Base-by-base conservation (phyloP, 2,329 filamentous ascomycete genomes). In the Epichloe coenophiala region DNA sequence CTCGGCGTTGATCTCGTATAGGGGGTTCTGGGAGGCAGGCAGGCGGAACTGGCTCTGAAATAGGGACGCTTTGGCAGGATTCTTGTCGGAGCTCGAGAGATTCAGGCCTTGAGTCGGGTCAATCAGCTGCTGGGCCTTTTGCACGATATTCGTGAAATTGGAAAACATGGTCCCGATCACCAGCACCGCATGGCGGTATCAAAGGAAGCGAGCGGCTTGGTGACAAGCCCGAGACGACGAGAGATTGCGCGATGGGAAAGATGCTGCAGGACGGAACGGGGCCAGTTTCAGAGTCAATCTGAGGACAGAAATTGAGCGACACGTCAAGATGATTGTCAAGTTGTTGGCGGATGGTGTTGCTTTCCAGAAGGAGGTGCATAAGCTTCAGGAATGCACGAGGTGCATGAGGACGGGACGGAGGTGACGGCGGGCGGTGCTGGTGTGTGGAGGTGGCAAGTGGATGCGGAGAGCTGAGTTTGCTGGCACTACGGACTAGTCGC, bases 21-120 rank as follows among this genome's bases (percentile, higher is more conserved):
- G 78, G 51, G 93, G 93, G 55, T 86, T 90, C 70, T 98, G 91
- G 39, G 88, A 85, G 63, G 88, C 82, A 44, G 93, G 93, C 36
- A 98, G 84, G 58, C 93, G 88, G 73, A 98, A 98, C 70, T 98
- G 93, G 67, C 86, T 84, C 71, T 93, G 89, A 72, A 97, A 98
- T 53, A 97, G 80, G 48, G 86, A 84, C 51, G 89, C 83, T 72
- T 96, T 97, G 63, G 90, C 91, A 47, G 90, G 89, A 65, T 88
- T 85, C 56, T 79, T 80, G 68, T 93, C 87, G 53, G 84, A 80
- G 61, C 82, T 78, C 58, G 83, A 81, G 53, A 87, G 76, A 58
- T 82, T 80, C 56, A 86, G 73, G 63, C 86, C 83, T 65, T 88
- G 83, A 57, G 86, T 86, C 49, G 89, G 87, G 68, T 96, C 91